Base-by-base conservation (phyloP, 306 rosid species). In the Cucurbita pepo region DNA sequence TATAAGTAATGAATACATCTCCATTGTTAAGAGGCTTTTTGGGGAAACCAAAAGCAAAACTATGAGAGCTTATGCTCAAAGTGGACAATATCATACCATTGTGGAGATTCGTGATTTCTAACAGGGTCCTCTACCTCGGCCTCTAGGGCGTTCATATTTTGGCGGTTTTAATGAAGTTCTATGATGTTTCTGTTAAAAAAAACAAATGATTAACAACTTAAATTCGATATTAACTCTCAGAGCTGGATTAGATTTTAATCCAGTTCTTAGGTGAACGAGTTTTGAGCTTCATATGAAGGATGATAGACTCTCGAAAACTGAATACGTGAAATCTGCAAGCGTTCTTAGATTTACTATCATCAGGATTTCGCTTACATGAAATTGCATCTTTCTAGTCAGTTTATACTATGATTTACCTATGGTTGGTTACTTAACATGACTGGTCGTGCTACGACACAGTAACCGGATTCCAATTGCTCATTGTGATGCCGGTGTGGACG, bases 401-500 rank as follows among this genome's bases (percentile, higher is more conserved):
- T 41, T 62, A 47, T 55, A 59, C 45, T 75, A 78, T 75, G 73
- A 66, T 71, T 77, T 50, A 77, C 8, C 73, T 65, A 38, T 65
- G 61, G 54, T 16, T 43, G 22, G 62, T 18, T 48, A 77, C 65
- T 86, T 69, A 81, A 78, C 47, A 21, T 62, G 79, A 15, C 75
- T 65, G 16, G 53, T 75, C 73, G 14, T 79, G 74, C 71, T 65
- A 15, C 44, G 22, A 77, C 87, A 57, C 87, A 57, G 82, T 47
- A 79, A 82, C 82, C 82, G 92, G 92, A 13, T 80, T 78, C 82
- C 78, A 10, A 64, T 89, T 47, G 92, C 91, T 50, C 80, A 85
- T 63, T 89, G 88, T 64, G 99, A 94, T 82, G 92, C 89, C 37
- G 96, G 96, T 57, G 79, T 80, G 3, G 77, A 88, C 14, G 74